Base-by-base conservation (phyloP, 805 yeast species). In the Debaryomyces hansenii region DNA sequence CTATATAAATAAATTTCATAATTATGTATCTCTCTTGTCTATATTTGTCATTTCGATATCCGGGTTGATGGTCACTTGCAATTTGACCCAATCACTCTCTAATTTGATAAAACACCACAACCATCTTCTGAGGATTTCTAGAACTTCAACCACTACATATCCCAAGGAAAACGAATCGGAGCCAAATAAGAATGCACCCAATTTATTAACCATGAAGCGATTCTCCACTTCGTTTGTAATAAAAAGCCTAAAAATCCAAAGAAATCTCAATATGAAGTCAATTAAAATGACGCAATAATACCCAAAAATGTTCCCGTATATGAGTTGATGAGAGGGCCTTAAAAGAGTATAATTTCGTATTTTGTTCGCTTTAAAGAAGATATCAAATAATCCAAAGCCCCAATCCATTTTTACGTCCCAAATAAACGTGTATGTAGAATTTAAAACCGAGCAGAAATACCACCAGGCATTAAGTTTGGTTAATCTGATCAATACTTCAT, bases 381-480 rank as follows among this genome's bases (percentile, higher is more conserved):
- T 50, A 38, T 71, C 72, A 56, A 86, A 72, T 7, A 86, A 57
- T 9, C 78, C 77, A 41, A 90, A 72, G 37, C 83, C 82, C 99
- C 99, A 94, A 69, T 94, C 99, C 77, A 82, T 81, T 42, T 78
- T 77, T 10, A 92, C 65, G 64, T 94, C 99, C 99, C 99, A 94
- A 45, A 81, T 69, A 49, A 89, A 87, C 12, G 96, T 79, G 63
- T 87, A 94, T 0, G 80, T 56, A 0, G 98, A 86, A 60, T 87
- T 90, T 35, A 87, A 56, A 1, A 84, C 58, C 3, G 74, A 67
- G 4, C 65, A 58, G 2, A 72, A 35, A 45, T 71, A 73, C 84
- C 83, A 79, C 56, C 70, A 60, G 2, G 53, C 42, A 47, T 74
- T 64, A 5, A 70, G 55, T 2, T 7, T 15, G 11, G 57, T 50